A percentile compares a stretch with the other conserved stretches of the same genome.
Conservation (phyloP, 2,329 filamentous ascomycete genomes). For the Trichoderma arundinaceum region DNA sequence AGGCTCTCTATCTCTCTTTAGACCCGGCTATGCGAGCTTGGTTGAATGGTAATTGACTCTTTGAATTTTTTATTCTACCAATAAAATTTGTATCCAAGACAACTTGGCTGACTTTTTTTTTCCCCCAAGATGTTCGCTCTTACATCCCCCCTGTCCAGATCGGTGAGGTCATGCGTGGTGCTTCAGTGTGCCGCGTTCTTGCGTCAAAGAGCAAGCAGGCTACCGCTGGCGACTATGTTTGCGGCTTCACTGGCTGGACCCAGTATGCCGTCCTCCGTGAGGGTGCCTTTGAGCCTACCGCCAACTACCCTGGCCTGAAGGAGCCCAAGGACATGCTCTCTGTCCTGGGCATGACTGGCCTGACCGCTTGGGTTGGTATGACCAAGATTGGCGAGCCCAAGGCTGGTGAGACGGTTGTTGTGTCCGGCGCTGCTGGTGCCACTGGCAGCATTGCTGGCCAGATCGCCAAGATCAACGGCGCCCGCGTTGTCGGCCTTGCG, state of each 20-base stretch:
- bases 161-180: constrained; percentile 71
- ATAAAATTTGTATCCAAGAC: not conserved
- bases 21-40: constrained; percentile 80
- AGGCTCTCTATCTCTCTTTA: constrained; percentile 68
- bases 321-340: constrained; percentile 65
- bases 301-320: constrained; percentile 49
- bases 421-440: constrained; percentile 78
- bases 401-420: constrained; percentile 74
- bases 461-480: constrained; percentile 75
- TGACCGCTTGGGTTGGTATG: constrained; percentile 80
- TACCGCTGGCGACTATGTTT: constrained; percentile 63
- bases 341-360: constrained; percentile 67
- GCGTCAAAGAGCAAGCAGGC: constrained; percentile 62
- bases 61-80: no score
- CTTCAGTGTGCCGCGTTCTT: constrained; percentile 64
- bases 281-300: constrained; percentile 53
- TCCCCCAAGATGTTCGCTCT: constrained; percentile 54
- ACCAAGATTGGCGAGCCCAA: constrained; percentile 70
- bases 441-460: constrained; percentile 79
- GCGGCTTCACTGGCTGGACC: constrained; percentile 65
- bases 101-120: not conserved
- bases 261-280: constrained; percentile 66
- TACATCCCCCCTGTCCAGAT: constrained; percentile 73
- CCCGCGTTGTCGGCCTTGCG: constrained; percentile 66
- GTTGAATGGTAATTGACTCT: constrained; percentile 59